Evolutionary conservation across 768 basidiomycete species (phyloP), one percentile per base, ranked within the genome.

Genomic region (Lepiota brunneoincarnata): DNA sequence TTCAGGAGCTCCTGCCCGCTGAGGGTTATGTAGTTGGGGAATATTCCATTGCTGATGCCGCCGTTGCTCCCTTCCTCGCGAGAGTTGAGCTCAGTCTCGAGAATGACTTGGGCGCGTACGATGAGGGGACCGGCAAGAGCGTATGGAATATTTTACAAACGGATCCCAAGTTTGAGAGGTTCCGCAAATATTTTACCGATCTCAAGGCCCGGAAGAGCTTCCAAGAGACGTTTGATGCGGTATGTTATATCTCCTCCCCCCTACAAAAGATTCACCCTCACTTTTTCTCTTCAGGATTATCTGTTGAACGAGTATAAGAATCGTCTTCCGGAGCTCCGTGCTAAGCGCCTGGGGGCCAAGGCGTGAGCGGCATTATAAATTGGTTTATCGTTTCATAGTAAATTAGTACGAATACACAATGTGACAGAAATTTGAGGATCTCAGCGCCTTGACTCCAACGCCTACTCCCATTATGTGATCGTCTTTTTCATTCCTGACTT

Each of bases 41-140:
- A 46, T 87, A 75, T 64, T 82, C 77, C n/a, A 78, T 80, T 48
- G 87, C 86, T 11, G 87, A 88, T 59, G 77, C 80, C 5, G 79
- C 82, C 0, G 63, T 86, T 21, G 69, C 77, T 3, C 83, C 87
- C 1, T 84, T 86, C 74, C 59, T 86, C 12, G 83, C 75, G n/a
- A 73, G 87, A 10, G 56, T 77, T 38, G 73, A 77, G 23, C 54
- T 81, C 1, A 45, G 64, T 26, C 58, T 82, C 26, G 66, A 69
- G 61, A 75, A 82, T 56, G 81, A 86, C 28, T 26, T 83, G 18
- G 84, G 84, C 1, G 69, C 66, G 18, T 87, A 67, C 58, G 71
- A 73, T 4, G 66, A 61, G 21, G 84, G 79, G 7, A 71, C 77
- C 31, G 83, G 83, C 0, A 66, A 61, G 41, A 75, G 71, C 58